A percentile compares a stretch with the other conserved stretches of the same genome.
Conservation (phyloP, 352 stramenopile genomes). For the Phytophthora citricola region DNA sequence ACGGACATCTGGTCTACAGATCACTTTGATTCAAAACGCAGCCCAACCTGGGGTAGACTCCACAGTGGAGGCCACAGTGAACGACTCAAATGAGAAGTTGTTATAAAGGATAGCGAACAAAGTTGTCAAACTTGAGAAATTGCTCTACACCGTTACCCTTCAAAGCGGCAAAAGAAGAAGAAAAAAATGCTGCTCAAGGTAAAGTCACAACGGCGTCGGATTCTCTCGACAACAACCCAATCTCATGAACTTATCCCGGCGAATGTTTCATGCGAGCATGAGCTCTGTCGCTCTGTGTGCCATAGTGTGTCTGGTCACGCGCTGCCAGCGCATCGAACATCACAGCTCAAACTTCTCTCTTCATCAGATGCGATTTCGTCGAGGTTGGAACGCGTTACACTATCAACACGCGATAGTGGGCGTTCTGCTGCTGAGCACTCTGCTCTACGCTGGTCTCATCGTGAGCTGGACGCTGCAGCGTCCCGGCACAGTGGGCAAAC, state of each 20-base stretch:
- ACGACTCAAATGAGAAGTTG: no score
- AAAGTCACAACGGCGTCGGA: no score
- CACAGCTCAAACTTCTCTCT: constrained; percentile 2
- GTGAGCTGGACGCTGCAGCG: constrained; percentile 10
- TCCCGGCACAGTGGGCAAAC: background rate
- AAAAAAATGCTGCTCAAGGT: no score
- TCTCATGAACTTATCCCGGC: constrained; percentile 12
- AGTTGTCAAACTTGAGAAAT: no score
- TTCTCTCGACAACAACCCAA: background rate
- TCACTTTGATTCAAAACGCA: no score
- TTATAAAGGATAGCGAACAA: no score
- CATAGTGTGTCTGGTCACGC: background rate
- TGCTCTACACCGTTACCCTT: no score
- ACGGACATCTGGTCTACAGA: no score
- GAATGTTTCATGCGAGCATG: constrained; percentile 3
- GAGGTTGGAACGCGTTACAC: background rate
- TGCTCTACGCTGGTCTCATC: constrained; percentile 17
- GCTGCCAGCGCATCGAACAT: background rate
- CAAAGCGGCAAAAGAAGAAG: no score
- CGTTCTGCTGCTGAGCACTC: constrained; percentile 11
- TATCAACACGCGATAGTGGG: constrained; percentile 9
- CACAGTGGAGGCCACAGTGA: no score
- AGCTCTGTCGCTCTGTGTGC: constrained; percentile 1
- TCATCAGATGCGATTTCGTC: constrained; percentile 7
- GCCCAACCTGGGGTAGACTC: no score